Evolutionary conservation across 2,329 filamentous ascomycete species (phyloP), one percentile per base, ranked within the genome.

Genomic region (Colletotrichum costaricense): DNA sequence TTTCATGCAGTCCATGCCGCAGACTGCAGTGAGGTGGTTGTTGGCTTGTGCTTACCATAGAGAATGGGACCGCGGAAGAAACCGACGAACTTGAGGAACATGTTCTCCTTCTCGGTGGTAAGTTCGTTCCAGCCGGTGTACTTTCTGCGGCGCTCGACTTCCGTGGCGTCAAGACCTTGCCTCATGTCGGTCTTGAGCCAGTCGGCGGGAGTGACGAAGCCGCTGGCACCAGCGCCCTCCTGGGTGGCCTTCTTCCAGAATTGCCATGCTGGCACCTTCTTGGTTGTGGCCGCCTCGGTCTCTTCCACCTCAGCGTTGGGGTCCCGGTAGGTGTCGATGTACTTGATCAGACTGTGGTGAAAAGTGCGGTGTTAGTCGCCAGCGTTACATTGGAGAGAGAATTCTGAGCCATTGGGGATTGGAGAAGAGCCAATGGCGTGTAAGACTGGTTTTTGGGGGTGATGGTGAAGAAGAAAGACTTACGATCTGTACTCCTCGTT

Each of bases 11-110:
- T 46, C 57, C 57, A 67, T 74, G 62, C 68, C 57, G 33, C 42
- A 14, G 57, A 62, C 64, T n/a, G 35, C 24, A 12, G 4, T 42
- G 5, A 24, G 3, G 35, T 42, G 24, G 35, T 60, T 22, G 42
- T 46, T 7, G 52, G 33, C 52, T 55, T 56, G 26, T n/a, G 84
- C 90, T 81, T 88, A 94, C 92, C 92, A 84, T 94, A 94, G 75
- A 94, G 90, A 86, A 94, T 92, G 75, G 93, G 93, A 79, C 93
- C 93, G 77, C 86, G 90, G 88, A 94, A 94, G 86, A 93, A 94
- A 81, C 90, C 88, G 78, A 94, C 84, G 85, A 94, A 94, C 85
- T 94, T 92, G 81, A 92, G 82, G 82, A 94, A 88, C 86, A 93
- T 85, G 86, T 94, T 94, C 84, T 92, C 91, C 87, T 94, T 94